Evolutionary conservation across 1,284 basidiomycete species (phyloP), one percentile per base, ranked within the genome.

Genomic region (Ustilago cynodontis): DNA sequence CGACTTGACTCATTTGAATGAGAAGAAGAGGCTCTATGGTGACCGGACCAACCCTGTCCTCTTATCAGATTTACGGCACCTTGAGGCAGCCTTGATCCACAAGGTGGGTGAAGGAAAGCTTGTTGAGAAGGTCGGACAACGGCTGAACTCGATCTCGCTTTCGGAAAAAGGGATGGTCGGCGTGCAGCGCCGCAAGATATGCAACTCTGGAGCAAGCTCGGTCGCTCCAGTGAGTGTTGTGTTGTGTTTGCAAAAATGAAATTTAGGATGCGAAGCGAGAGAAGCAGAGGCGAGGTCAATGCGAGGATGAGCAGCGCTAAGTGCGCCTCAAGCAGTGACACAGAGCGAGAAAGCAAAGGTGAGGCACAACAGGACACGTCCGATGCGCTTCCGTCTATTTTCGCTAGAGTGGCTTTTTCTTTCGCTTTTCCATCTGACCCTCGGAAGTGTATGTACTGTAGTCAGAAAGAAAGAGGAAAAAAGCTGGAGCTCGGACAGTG

Each of bases 361-460:
- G 11, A 9, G 41, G 20, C 41, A 43, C n/a, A 20, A 20, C n/a
- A 43, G 41, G n/a, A 43, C 41, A 22, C 41, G 41, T 43, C 20
- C 7, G 41, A 43, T 43, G 41, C 20, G 41, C 20, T 43, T 43
- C 7, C 41, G 41, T 20, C 6, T 43, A 9, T 43, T 43, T 22
- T 43, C 20, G n/a, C 20, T 6, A 20, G 41, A 41, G 37, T 41
- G 45, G 45, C 45, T 22, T 47, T 47, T 47, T 22, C 22, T 26
- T 26, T 13, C 22, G 9, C 47, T n/a, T 49, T 37, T 16, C 35
- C 35, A 33, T 33, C 14, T 37, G 35, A 37, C 9, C 47, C 20
- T 49, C 47, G 47, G 47, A 49, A 49, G 47, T 28, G 47, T n/a
- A n/a, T n/a, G n/a, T n/a, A n/a, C n/a, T n/a, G n/a, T 49, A 49